Evolutionary conservation across 2,329 filamentous ascomycete species (phyloP).

Genomic region (Claviceps sp.): DNA sequence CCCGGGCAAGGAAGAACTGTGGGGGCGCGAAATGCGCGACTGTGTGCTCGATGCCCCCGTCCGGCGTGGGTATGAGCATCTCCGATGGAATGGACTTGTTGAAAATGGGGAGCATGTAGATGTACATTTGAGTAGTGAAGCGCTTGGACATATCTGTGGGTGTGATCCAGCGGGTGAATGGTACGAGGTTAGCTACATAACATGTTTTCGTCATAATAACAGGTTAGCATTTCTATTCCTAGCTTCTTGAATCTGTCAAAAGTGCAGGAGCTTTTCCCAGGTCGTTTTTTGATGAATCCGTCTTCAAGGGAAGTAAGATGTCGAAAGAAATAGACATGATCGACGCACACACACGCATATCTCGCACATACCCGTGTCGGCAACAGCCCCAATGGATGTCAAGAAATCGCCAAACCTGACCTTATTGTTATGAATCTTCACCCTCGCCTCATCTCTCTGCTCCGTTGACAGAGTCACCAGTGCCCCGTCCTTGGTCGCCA

Average conservation of each 20-base stretch:
- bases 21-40: constrained; percentile 66
- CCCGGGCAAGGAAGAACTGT: constrained; percentile 52
- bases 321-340: neutral
- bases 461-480: constrained; percentile 47
- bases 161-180: constrained; percentile 89
- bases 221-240: neutral
- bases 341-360: too few relatives aligned
- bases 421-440: constrained; percentile 52
- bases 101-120: constrained; percentile 64
- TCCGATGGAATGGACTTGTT: constrained; percentile 28
- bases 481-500: constrained; percentile 43
- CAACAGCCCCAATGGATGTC: constrained; percentile 36
- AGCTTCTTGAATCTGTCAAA: too few relatives aligned
- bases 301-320: neutral
- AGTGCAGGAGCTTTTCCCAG: neutral
- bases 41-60: constrained; percentile 53
- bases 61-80: constrained; percentile 54
- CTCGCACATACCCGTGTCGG: constrained; percentile 47
- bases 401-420: constrained; percentile 56
- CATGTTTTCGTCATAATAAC: constrained; percentile 11
- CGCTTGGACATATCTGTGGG: constrained; percentile 57
- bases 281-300: neutral
- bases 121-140: constrained; percentile 94
- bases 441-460: constrained; percentile 52
- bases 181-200: constrained; percentile 44